Base-by-base conservation (phyloP, 2,329 filamentous ascomycete genomes). In the Alternaria sp. region DNA sequence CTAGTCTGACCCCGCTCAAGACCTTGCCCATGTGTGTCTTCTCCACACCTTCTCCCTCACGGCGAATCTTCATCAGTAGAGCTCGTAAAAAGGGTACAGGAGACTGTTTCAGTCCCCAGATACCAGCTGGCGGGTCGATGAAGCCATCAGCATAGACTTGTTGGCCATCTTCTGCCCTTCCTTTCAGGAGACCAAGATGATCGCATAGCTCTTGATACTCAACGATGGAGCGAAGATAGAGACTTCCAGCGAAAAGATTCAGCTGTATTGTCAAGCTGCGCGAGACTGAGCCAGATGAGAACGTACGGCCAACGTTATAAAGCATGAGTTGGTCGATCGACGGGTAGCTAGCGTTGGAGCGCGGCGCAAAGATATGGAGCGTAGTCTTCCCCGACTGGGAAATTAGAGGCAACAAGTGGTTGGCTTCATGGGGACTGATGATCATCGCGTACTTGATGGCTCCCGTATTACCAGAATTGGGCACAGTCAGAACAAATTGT, bases 171-270 rank as follows among this genome's bases (percentile, higher is more conserved):
- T 59, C 24, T 2, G 65, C 52, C 2, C 62, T 59, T 0, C 64
- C 34, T 24, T 74, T 80, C 0, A 80, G 74, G 0, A 90, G 68
- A 0, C 87, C 84, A 0, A 91, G 75, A 41, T 82, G 83, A 1
- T 78, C 70, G 60, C 87, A 89, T 0, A 84, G 69, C 1, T 78
- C 71, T 0, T 72, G 63, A 62, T 92, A 93, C 54, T 91, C 84
- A 0, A 77, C 59, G 43, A 81, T 85, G 0, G 80, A 82, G 0
- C 71, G 73, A 9, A 92, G 79, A 65, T 92, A 92, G 0, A 92
- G 80, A 55, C 90, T 88, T 0, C 90, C 90, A 0, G 90, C 81
- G 55, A 93, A 92, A 0, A 92, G 75, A 43, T 90, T 89, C 0
- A 92, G 80, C 57, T 86, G 80, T 0, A 80, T 75, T 0, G 78